Base-by-base conservation (phyloP, 2,329 filamentous ascomycete genomes). In the Fusarium stilboides region DNA sequence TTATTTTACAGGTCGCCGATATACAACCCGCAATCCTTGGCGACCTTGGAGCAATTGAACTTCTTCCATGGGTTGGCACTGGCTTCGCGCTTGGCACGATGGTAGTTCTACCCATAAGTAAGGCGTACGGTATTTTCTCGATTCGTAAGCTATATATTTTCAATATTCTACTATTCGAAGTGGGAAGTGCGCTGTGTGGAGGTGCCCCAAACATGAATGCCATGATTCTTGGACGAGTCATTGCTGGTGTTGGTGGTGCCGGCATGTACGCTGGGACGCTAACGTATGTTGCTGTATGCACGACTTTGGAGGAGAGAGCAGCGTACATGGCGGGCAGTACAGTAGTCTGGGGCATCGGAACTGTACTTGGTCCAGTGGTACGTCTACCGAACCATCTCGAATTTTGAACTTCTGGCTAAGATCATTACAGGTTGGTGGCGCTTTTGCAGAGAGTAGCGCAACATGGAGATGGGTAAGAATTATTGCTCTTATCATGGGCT, bases 201-300 rank as follows among this genome's bases (percentile, higher is more conserved):
- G 81, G 74, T 0, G 80, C 81, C 6, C 78, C 78, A 1, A 78
- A 56, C 10, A 82, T 83, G 75, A 73, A 81, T 62, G 78, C 79
- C 28, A 66, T 86, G 15, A 85, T 86, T 49, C 65, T 83, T 20
- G 82, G 82, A 10, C 76, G 82, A 22, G 80, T 78, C 12, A 75
- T 84, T 28, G 78, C 78, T 58, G 82, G 82, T 26, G 69, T 80
- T 22, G 81, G 82, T 2, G 82, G 81, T 1, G 76, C 74, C 3
- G 79, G 80, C 1, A 74, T 80, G 36, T 75, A 69, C 19, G 45
- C 39, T 2, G 54, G 64, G 3, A 66, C 42, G 0, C 40, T 54
- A 22, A 70, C 62, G 0, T 67, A 62, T 6, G 56, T 74, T 37
- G 46, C 65, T 2, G 24, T 67, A 4, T 45, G 47, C 13, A 26